Base-by-base conservation (phyloP, 192 early-diverging fungal species). In the Geranomyces variabilis region DNA sequence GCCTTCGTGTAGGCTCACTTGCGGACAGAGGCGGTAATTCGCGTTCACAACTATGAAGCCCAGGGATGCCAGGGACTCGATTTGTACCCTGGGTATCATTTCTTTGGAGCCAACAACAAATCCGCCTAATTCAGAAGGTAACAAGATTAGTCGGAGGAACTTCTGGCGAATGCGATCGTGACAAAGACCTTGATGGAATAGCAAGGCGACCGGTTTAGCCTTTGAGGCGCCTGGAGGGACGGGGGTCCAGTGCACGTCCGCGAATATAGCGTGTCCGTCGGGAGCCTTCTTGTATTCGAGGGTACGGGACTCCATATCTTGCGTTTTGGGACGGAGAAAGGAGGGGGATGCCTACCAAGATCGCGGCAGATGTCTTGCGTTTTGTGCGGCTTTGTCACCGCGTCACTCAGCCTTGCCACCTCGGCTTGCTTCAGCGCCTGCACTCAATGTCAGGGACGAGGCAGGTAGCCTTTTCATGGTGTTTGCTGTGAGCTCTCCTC, bases 11-110 rank as follows among this genome's bases (percentile, higher is more conserved):
- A 69, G 34, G 28, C 7, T 14, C 5, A 69, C 43, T 34, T 69
- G 67, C 24, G 67, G 67, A 34, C 67, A 69, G 5, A 69, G 67
- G 36, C 67, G 51, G 67, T 59, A 69, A 30, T 69, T 69, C 4
- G 67, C n/a, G 17, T 29, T 45, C 14, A 69, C 67, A 31, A 69
- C 67, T 4, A 69, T 34, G 34, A 69, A 69, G 1, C 67, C 67
- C 4, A 69, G 21, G 10, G 51, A 59, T 1, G 24, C 56, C 10
- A 69, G 55, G 1, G 12, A 26, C 10, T 17, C 8, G 41, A 59
- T 44, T 17, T 30, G 53, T 5, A 34, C 6, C 1, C 26, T 1
- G 9, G 67, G 67, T 6, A 69, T 56, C 31, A 69, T n/a, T 34
- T 58, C 56, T 19, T 69, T 56, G 51, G 30, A n/a, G 2, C 67